Base-by-base conservation (phyloP, 2,329 filamentous ascomycete genomes). In the Exophiala mesophila region DNA sequence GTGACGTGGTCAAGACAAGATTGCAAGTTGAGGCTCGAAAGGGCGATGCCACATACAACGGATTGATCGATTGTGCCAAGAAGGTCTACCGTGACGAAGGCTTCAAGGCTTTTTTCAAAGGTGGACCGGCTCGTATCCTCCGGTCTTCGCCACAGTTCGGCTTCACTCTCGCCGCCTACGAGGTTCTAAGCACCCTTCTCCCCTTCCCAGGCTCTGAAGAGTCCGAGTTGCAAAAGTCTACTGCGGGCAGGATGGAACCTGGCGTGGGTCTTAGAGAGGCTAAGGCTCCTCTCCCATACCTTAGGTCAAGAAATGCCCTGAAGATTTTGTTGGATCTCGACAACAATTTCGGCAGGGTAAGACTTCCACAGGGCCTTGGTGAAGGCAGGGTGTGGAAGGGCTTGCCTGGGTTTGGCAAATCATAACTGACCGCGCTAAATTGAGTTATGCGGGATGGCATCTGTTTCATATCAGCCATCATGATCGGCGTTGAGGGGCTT, bases 1-100 rank as follows among this genome's bases (percentile, higher is more conserved):
- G 86, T 71, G 92, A 98, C 61, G 92, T 98, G 49, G 97, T 98
- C 82, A 98, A 98, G 77, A 98, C 92, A 3, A 85, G 92, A 63
- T 76, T 98, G 47, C 92, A 98, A 66, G 92, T 98, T 45, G 92
- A 98, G 67, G 89, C 90, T 16, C 85, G 92, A 53, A 97, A 97
- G 74, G 92, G 92, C 51, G 90, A 98, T 59, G 83, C 82, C 3
- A 75, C 76, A 36, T 98, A 98, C 74, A 92, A 79, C 30, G 86
- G 85, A 34, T 76, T 98, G 35, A 80, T 88, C 42, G 88, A 98
- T 68, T 86, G 83, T 40, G 92, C 92, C 26, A 68, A 68, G 57
- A 94, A 87, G 10, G 85, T 98, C 57, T 83, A 76, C 71, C 80
- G 82, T 64, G 86, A 97, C 64, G 92, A 98, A 67, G 92, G 92